A percentile compares a stretch with the other conserved stretches of the same genome.
These are phyloP conservation scores for Paraphaeosphaeria minitans DNA, from an alignment of 2,329 filamentous ascomycete genomes.

Conservation along the genomic window DNA sequence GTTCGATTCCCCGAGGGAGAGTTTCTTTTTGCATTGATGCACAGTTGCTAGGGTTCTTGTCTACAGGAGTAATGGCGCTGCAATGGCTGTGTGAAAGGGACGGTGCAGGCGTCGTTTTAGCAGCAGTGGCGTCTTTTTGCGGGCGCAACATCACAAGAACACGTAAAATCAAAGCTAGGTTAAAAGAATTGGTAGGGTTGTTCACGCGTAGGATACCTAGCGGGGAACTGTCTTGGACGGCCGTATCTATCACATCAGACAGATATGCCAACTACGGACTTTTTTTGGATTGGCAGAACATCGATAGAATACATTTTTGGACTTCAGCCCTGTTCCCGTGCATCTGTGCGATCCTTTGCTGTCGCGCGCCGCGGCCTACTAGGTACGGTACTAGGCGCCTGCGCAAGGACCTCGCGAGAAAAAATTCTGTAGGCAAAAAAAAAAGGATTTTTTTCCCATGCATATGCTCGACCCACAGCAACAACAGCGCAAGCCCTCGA, in stretches of 20 bases:
- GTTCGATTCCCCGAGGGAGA: slow-evolving; percentile 24
- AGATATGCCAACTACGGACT: no score
- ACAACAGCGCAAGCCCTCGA: not conserved
- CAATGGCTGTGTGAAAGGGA: not conserved
- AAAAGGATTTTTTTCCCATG: not conserved
- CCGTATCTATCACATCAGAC: no score
- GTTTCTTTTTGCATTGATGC: not conserved
- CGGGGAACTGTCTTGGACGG: no score
- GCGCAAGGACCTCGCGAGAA: not conserved
- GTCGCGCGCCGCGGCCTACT: not conserved
- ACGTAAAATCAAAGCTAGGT: no score
- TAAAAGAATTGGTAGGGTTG: no score
- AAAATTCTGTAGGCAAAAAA: not conserved
- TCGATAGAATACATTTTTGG: not conserved
- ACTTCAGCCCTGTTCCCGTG: not conserved
- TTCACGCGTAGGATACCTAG: no score
- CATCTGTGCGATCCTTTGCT: not conserved
- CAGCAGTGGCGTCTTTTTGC: no score
- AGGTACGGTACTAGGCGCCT: not conserved
- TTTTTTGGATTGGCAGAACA: not conserved
- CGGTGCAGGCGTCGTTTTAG: no score
- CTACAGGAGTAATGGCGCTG: not conserved
- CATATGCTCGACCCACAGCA: not conserved
- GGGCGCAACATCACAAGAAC: no score
- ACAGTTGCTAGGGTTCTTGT: not conserved